These are phyloP conservation scores for Forsythia suspensa DNA, from an alignment of 257 asterid species.

Conservation along the genomic window DNA sequence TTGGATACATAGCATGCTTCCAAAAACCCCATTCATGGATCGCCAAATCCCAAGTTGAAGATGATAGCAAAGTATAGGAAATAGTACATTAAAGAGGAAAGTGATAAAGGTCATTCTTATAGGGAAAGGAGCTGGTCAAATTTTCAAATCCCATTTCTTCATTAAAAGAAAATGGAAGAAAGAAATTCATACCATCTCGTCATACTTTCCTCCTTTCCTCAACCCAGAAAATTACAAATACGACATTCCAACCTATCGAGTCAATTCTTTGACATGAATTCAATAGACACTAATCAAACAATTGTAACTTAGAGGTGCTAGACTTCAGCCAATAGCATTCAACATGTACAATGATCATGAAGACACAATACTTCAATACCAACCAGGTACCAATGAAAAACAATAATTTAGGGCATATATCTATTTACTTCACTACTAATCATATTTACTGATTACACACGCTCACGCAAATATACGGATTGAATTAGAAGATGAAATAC, in stretches of 20 bases:
- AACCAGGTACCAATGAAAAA: not conserved
- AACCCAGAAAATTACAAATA: conserved; percentile 2
- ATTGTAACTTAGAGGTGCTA: not conserved
- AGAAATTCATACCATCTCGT: not conserved
- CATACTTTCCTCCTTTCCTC: not conserved
- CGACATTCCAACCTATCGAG: not conserved
- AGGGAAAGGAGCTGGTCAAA: not conserved
- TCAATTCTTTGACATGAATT: not conserved
- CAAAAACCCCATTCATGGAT: not conserved
- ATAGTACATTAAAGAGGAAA: not conserved
- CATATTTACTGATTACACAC: not conserved
- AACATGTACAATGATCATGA: not conserved
- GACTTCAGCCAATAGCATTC: not conserved
- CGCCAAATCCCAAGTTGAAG: not conserved
- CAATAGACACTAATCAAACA: not conserved
- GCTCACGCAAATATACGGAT: not conserved
- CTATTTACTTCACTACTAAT: not conserved
- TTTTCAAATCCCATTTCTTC: not conserved
- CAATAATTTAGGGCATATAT: not conserved
- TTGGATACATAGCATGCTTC: not conserved
- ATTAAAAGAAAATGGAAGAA: not conserved
- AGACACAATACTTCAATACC: not conserved
- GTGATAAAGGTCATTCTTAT: not conserved
- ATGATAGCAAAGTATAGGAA: not conserved
- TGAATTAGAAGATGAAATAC: conserved; percentile 25